A percentile compares a stretch with the other conserved stretches of the same genome.
These are phyloP conservation scores for Cruciata laevipes DNA, from an alignment of 257 asterid species.

Conservation along the genomic window DNA sequence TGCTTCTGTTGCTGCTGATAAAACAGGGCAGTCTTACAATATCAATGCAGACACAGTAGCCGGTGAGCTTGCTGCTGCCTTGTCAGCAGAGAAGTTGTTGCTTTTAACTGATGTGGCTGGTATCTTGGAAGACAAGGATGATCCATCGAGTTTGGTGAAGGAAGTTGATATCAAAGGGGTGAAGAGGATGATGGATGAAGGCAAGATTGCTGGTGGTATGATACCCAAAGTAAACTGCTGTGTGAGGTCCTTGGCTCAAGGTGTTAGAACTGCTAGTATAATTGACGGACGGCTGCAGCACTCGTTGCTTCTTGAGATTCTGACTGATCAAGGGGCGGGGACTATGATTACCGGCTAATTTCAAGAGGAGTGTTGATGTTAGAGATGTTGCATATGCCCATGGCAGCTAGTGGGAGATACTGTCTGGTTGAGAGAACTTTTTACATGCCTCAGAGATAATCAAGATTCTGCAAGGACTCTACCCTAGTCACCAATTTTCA, in stretches of 20 bases:
- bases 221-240: conserved; percentile 77
- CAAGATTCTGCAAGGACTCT: too few species aligned
- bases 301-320: conserved; percentile 70
- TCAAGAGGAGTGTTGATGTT: too few species aligned
- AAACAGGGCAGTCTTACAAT: conserved; percentile 48
- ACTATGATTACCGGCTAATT: conserved; percentile 68
- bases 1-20: conserved; percentile 72
- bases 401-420: too few species aligned
- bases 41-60: conserved; percentile 80
- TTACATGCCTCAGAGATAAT: too few species aligned
- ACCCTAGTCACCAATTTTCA: too few species aligned
- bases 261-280: conserved; percentile 68
- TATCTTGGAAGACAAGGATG: conserved; percentile 47
- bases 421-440: too few species aligned
- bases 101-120: conserved; percentile 69
- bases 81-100: conserved; percentile 71
- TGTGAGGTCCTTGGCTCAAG: conserved; percentile 72
- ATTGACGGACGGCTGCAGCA: conserved; percentile 76
- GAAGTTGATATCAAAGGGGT: conserved; percentile 67
- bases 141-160: conserved; percentile 63
- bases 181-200: conserved; percentile 59
- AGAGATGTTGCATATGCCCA: too few species aligned
- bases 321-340: conserved; percentile 75
- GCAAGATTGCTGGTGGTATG: conserved; percentile 76
- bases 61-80: conserved; percentile 68